These are phyloP conservation scores for Ciborinia camelliae DNA, from an alignment of 2,329 filamentous ascomycete species.

Conservation along the genomic window DNA sequence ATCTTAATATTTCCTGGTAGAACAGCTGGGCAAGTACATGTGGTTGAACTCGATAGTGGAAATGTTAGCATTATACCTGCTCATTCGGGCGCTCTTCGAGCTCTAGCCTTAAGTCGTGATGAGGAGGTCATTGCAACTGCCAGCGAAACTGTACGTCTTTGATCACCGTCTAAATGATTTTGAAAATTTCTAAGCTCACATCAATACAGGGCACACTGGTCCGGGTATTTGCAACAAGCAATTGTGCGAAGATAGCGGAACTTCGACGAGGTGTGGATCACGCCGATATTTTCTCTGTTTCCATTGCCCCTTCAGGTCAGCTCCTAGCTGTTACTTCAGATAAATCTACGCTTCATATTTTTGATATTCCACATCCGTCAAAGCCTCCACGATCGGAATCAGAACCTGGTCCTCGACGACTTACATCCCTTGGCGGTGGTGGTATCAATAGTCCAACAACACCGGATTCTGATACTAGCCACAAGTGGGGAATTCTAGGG, in stretches of 20 bases:
- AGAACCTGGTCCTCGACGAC: conserved; percentile 35
- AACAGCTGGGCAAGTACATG: conserved; percentile 80
- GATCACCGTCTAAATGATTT: neutral
- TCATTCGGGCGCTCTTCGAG: conserved; percentile 74
- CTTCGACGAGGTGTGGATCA: conserved; percentile 85
- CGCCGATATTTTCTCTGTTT: conserved; percentile 81
- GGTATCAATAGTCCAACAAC: conserved; percentile 36
- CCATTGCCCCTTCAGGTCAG: conserved; percentile 77
- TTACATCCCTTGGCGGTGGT: conserved; percentile 32
- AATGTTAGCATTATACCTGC: conserved; percentile 93
- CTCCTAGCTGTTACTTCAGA: conserved; percentile 91
- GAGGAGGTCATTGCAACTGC: conserved; percentile 83
- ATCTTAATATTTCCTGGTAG: conserved; percentile 83
- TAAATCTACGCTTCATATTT: conserved; percentile 93
- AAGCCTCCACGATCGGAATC: conserved; percentile 40
- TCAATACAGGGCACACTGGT: conserved; percentile 73
- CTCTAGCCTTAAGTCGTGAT: conserved; percentile 75
- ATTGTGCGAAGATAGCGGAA: conserved; percentile 77
- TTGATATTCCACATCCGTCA: conserved; percentile 68
- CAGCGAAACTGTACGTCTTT: conserved; percentile 64
- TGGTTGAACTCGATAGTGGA: conserved; percentile 72
- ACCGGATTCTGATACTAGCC: conserved; percentile 50
- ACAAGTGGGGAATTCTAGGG: conserved; percentile 82
- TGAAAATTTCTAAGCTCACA: conserved; percentile 10
- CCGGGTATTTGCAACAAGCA: conserved; percentile 77